A percentile compares a stretch with the other conserved stretches of the same genome.
Conservation (phyloP, 805 yeast species). For the Candida dajiaensis region DNA sequence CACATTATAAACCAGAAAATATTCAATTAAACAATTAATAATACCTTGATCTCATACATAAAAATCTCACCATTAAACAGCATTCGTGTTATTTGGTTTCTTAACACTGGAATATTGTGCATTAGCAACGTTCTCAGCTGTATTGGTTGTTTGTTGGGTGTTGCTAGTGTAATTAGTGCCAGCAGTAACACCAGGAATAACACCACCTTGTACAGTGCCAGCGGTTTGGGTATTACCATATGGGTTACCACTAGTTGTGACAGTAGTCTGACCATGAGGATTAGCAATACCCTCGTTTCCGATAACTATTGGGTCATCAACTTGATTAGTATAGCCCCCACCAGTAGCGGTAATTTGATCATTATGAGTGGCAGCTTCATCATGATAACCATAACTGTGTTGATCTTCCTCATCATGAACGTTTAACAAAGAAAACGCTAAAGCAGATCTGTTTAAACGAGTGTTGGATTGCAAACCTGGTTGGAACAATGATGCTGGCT, state of each 20-base stretch:
- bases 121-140: neutral
- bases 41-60: too few species aligned
- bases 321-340: neutral
- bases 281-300: neutral
- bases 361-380: neutral
- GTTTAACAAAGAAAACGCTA: constrained; percentile 3
- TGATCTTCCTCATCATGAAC: constrained; percentile 3
- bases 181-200: neutral
- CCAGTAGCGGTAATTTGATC: neutral
- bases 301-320: neutral
- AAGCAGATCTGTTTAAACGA: constrained; percentile 6
- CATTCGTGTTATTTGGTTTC: neutral
- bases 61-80: neutral
- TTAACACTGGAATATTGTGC: neutral
- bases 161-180: neutral
- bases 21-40: too few species aligned
- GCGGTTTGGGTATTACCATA: neutral
- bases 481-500: constrained; percentile 5
- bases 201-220: neutral
- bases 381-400: constrained; percentile 3
- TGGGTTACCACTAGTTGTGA: neutral
- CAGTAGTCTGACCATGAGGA: neutral
- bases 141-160: neutral
- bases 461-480: neutral
- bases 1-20: too few species aligned